Evolutionary conservation across 1,284 basidiomycete species (phyloP).

Genomic region (Naganishia liquefaciens): DNA sequence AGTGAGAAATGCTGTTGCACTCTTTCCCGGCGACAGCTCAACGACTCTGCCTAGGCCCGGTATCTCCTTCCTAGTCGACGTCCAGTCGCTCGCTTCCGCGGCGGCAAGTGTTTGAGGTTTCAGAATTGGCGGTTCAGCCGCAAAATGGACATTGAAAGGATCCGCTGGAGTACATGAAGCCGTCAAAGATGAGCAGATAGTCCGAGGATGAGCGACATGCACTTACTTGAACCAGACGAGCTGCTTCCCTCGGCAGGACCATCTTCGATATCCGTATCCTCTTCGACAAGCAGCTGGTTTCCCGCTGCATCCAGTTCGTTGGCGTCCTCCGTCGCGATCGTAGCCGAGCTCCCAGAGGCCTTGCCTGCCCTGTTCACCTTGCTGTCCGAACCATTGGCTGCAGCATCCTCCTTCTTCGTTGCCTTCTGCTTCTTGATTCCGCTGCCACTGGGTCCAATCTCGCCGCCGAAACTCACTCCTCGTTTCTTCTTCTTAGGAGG

Average conservation of each 20-base stretch:
- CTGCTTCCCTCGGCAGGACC: conserved; percentile 37
- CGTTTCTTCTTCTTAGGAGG: conserved; percentile 42
- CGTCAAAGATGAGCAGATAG: too few relatives aligned
- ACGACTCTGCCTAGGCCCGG: conserved; percentile 60
- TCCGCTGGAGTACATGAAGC: conserved; percentile 39
- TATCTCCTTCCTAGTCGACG: conserved; percentile 35
- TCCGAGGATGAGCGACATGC: not conserved
- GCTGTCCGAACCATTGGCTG: conserved; percentile 33
- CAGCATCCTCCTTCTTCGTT: conserved; percentile 31
- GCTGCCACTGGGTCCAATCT: conserved; percentile 52
- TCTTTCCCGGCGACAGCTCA: conserved; percentile 59
- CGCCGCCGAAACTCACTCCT: conserved; percentile 48
- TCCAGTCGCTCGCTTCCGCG: conserved; percentile 45
- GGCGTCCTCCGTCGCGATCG: conserved; percentile 1
- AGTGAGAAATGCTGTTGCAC: conserved; percentile 39
- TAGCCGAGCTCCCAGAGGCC: conserved; percentile 27
- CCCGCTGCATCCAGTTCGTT: conserved; percentile 44
- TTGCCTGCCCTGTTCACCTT: conserved; percentile 28
- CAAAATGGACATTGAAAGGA: conserved; percentile 52
- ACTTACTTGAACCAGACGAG: conserved; percentile 19
- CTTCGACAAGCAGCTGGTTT: conserved; percentile 28
- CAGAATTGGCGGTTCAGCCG: conserved; percentile 42
- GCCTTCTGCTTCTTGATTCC: conserved; percentile 34
- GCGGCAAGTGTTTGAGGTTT: conserved; percentile 37
- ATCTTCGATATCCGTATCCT: conserved; percentile 35